Evolutionary conservation across 169 alveolate species (phyloP).

Genomic region (Eimeria falciformis): DNA sequence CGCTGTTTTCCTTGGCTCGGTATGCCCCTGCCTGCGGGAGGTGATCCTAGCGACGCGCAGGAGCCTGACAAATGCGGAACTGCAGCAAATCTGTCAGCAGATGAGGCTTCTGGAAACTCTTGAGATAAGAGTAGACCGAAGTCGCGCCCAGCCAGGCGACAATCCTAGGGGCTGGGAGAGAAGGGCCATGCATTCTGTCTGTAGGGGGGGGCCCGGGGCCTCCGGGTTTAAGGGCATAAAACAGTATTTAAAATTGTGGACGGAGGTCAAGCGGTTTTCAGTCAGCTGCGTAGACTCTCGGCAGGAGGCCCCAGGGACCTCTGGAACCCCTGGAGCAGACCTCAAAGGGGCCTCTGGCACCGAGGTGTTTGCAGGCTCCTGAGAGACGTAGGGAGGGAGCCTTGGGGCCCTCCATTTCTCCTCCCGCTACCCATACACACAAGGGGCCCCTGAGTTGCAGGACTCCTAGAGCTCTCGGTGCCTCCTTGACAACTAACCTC

Average conservation of each 20-base stretch:
- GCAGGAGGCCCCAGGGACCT: background rate
- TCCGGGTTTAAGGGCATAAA: background rate
- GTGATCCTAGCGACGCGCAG: background rate
- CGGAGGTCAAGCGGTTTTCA: background rate
- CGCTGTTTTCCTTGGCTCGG: background rate
- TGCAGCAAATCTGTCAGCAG: background rate
- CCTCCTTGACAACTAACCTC: too few species aligned
- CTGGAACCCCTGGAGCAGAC: background rate
- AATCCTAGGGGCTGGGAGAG: too few species aligned
- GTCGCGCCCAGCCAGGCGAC: too few species aligned
- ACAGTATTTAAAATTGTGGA: background rate
- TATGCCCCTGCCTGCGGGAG: background rate
- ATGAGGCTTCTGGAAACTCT: background rate
- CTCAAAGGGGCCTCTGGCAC: background rate
- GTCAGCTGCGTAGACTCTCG: background rate
- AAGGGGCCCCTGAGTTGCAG: background rate
- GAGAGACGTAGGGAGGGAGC: too few species aligned
- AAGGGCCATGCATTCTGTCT: too few species aligned
- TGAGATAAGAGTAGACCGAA: too few species aligned
- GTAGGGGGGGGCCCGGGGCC: constrained; percentile 3
- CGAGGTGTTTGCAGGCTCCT: background rate
- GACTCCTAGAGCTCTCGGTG: background rate
- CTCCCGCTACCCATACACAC: too few species aligned
- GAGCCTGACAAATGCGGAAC: background rate
- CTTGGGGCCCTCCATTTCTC: too few species aligned